Base-by-base conservation (phyloP, 805 yeast genomes). In the Pichia nanzhaoensis region DNA sequence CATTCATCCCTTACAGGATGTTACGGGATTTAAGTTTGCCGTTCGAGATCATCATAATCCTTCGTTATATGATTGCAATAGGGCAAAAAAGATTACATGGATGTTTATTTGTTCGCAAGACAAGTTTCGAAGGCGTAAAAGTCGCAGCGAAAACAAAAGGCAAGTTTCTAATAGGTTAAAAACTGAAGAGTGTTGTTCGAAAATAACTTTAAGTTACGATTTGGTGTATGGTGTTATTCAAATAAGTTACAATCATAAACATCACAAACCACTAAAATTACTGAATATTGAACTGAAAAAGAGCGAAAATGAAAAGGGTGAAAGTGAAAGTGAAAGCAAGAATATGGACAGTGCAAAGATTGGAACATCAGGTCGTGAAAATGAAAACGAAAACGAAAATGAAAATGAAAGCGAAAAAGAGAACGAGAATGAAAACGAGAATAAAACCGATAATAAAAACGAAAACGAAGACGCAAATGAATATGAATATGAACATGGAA, bases 61-160 rank as follows among this genome's bases (percentile, higher is more conserved):
- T 14, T 50, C 55, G 20, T 39, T 62, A 22, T 39, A 49, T 8
- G 63, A 60, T 37, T 46, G 54, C 4, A 57, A 65, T 33, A 66
- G 64, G 47, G 56, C 67, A 7, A 68, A 68, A 43, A 69, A 67
- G 48, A 60, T 69, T 33, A 59, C 71, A 1, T 70, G 72, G 61
- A 68, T 64, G 66, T 71, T 67, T 46, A 64, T 71, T 24, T 71
- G 75, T 46, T 67, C 73, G 2, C 75, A 71, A 44, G 75, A 71
- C 47, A 61, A 58, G 39, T 51, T 59, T n/a, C 61, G 69, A 20
- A 71, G 70, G 46, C 61, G 75, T 40, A 67, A 65, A 47, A 65
- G 73, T 10, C 55, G 74, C 44, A 65, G 73, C 35, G 65, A 60
- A 7, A 57, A 66, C 38, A 65, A 66, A 44, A 59, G 73, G 42